Percentiles rank a stretch among this genome's conserved stretches.
Conservation (phyloP, 805 yeast genomes). For the Barnettozyma pratensis region DNA sequence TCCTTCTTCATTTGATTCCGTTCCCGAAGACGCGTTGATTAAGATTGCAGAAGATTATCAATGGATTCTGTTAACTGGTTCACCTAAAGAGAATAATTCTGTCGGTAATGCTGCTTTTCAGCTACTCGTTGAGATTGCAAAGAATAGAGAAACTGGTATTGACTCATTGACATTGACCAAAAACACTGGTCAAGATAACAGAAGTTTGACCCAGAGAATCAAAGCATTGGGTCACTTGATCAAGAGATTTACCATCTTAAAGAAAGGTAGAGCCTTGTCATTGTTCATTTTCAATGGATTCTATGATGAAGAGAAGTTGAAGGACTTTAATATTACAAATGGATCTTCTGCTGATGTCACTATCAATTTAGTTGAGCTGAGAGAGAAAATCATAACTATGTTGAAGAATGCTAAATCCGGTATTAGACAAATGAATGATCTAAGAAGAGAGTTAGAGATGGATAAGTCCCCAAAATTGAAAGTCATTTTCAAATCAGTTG, state of each 20-base stretch:
- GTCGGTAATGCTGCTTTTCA: conserved; percentile 54
- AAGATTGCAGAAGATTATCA: conserved; percentile 50
- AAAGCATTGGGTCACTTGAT: conserved; percentile 50
- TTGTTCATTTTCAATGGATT: conserved; percentile 48
- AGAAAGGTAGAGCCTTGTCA: conserved; percentile 48
- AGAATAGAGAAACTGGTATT: conserved; percentile 50
- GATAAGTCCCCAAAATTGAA: conserved; percentile 36
- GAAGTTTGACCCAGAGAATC: conserved; percentile 62
- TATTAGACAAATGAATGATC: conserved; percentile 54
- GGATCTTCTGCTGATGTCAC: conserved; percentile 22
- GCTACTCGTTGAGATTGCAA: conserved; percentile 55
- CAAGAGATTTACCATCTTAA: conserved; percentile 32
- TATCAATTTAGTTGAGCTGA: conserved; percentile 25
- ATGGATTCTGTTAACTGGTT: conserved; percentile 55
- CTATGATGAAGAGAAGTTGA: conserved; percentile 20
- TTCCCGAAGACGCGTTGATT: conserved; percentile 16
- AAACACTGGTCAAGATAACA: conserved; percentile 61
- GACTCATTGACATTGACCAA: conserved; percentile 51
- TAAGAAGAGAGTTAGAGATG: conserved; percentile 53
- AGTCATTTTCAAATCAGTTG: conserved; percentile 44
- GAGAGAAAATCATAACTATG: conserved; percentile 38
- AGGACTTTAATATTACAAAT: conserved; percentile 6
- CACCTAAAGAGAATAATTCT: conserved; percentile 42
- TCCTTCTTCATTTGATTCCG: neutral
- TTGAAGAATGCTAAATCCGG: conserved; percentile 55